Evolutionary conservation across 495 filamentous ascomycete genomes (phyloP).

Genomic region (Talaromyces proteolyticus): DNA sequence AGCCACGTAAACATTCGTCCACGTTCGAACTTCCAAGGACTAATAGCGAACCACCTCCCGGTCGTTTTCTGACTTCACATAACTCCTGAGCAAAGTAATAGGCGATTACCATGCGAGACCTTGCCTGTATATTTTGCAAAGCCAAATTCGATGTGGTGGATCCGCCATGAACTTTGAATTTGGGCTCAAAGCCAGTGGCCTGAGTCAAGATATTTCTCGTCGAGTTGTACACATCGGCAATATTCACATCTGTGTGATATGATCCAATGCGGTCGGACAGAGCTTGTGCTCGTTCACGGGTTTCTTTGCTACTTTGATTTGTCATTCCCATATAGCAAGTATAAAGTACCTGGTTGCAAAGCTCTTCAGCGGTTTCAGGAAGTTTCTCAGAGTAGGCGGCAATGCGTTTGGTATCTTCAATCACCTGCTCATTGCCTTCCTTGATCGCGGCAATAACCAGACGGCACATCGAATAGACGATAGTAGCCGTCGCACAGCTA

Average conservation of each 20-base stretch:
- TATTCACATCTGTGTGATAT: slow-evolving; percentile 72
- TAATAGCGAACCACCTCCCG: slow-evolving; percentile 51
- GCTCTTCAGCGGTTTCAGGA: slow-evolving; percentile 50
- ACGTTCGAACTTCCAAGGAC: slow-evolving; percentile 60
- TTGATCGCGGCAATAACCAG: slow-evolving; percentile 62
- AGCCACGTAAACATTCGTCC: slow-evolving; percentile 53
- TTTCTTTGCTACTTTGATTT: slow-evolving; percentile 64
- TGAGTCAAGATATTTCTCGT: slow-evolving; percentile 47
- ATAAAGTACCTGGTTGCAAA: slow-evolving; percentile 61
- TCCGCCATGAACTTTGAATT: slow-evolving; percentile 68
- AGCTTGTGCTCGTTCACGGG: slow-evolving; percentile 61
- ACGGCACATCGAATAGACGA: slow-evolving; percentile 75
- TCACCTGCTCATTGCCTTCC: slow-evolving; percentile 61
- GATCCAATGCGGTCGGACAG: slow-evolving; percentile 65
- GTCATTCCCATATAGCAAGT: slow-evolving; percentile 80
- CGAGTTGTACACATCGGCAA: slow-evolving; percentile 59
- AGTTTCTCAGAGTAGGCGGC: slow-evolving; percentile 40
- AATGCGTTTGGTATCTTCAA: slow-evolving; percentile 61
- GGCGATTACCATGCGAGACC: slow-evolving; percentile 72
- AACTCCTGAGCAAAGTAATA: slow-evolving; percentile 70
- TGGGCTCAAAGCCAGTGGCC: slow-evolving; percentile 50
- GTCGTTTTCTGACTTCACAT: slow-evolving; percentile 47
- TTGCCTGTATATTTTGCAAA: slow-evolving; percentile 78
- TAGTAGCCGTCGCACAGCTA: slow-evolving; percentile 52
- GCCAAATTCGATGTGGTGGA: slow-evolving; percentile 55